Evolutionary conservation across 2,329 filamentous ascomycete genomes (phyloP).

Genomic region (Phoma sp.): DNA sequence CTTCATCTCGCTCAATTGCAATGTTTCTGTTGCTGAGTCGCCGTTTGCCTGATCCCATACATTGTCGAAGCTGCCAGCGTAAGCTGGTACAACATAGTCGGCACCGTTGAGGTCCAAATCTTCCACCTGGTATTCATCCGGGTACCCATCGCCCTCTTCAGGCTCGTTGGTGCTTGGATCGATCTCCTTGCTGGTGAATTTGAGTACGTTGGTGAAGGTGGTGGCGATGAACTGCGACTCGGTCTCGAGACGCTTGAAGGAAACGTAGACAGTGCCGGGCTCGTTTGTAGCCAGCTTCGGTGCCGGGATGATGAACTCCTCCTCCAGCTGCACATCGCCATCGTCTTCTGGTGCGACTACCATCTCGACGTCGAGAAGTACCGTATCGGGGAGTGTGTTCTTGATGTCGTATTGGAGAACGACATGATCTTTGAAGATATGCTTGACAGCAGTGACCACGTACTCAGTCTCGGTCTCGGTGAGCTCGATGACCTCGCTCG

Average conservation of each 20-base stretch:
- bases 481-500: slow-evolving; percentile 81
- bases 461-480: slow-evolving; percentile 98
- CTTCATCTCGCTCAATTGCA: slow-evolving; percentile 87
- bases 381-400: slow-evolving; percentile 89
- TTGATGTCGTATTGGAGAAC: slow-evolving; percentile 97
- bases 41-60: slow-evolving; percentile 94
- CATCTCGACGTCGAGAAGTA: slow-evolving; percentile 57
- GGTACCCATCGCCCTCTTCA: slow-evolving; percentile 83
- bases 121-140: slow-evolving; percentile 97
- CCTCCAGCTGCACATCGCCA: slow-evolving; percentile 71
- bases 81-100: slow-evolving; percentile 92
- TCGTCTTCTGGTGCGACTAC: slow-evolving; percentile 86
- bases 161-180: slow-evolving; percentile 93
- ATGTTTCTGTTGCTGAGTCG: slow-evolving; percentile 88
- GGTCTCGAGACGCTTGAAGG: slow-evolving; percentile 83
- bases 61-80: slow-evolving; percentile 93
- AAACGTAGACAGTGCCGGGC: slow-evolving; percentile 92
- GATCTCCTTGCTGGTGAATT: slow-evolving; percentile 98
- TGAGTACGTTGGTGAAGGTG: slow-evolving; percentile 89
- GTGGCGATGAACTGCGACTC: slow-evolving; percentile 78
- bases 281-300: slow-evolving; percentile 82
- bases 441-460: slow-evolving; percentile 90
- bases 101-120: slow-evolving; percentile 89
- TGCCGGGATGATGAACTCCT: slow-evolving; percentile 92
- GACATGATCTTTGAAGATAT: slow-evolving; percentile 96